Evolutionary conservation across 768 basidiomycete genomes (phyloP), one percentile per base, ranked within the genome.

Genomic region (Aureoboletus auriporus): DNA sequence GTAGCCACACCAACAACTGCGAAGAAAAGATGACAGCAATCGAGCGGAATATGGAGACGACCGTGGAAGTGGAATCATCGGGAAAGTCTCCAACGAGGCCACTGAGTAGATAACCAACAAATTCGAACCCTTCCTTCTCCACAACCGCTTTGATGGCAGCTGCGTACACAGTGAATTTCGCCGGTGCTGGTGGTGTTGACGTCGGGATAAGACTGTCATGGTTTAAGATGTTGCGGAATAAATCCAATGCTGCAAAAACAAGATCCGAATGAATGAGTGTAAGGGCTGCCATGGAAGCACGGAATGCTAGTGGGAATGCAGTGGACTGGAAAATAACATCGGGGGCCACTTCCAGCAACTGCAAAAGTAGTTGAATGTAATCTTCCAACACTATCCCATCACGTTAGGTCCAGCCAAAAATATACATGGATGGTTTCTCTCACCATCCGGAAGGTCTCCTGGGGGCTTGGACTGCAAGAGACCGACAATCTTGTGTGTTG

Each of bases 31-130:
- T 60, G 33, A 71, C 68, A 26, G 83, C 75, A 44, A 93, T 65
- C 11, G 78, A 75, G 13, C 89, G 79, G 65, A 95, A 79, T 52
- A 97, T 83, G 3, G 85, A 80, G 47, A 91, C 81, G 39, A 94
- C 84, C 31, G 72, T 64, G 8, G 86, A 75, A 6, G 82, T 74
- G 4, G 84, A 78, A 50, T 97, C 95, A 62, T 92, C 92, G 4
- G 91, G 90, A 64, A 94, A 98, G 52, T 88, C 85, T 17, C 86
- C 83, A 5, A 90, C 82, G 26, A 97, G 73, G 4, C 96, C 95
- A 16, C 75, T 69, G 44, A 98, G 71, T 27, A 93, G 65, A 53
- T 80, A 80, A 12, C 77, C 76, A 13, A 89, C 63, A 13, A 98
- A 74, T 57, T 80, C 78, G 46, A 78, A 77, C 4, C 93, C 92